Evolutionary conservation across 1,139 yeast genomes (phyloP).

Genomic region (Lodderomyces orthopsilosis): DNA sequence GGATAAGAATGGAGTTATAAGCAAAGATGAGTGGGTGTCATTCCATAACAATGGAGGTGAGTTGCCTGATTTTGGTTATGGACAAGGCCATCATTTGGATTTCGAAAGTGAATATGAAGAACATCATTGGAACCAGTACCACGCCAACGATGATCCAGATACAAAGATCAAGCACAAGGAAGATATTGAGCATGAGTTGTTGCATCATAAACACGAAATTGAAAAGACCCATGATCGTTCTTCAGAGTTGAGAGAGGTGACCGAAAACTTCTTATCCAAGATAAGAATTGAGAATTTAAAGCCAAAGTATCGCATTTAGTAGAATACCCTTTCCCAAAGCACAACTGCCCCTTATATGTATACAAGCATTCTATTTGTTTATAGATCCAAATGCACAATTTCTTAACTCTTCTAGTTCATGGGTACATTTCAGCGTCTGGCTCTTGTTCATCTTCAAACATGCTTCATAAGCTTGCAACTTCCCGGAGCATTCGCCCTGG

Average conservation of each 20-base stretch:
- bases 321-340: too few relatives aligned
- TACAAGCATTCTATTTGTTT: conserved; percentile 7
- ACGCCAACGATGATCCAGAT: conserved; percentile 78
- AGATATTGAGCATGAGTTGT: conserved; percentile 83
- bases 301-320: conserved; percentile 23
- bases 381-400: conserved; percentile 36
- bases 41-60: conserved; percentile 63
- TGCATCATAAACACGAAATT: conserved; percentile 84
- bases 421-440: conserved; percentile 36
- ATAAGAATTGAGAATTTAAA: conserved; percentile 39
- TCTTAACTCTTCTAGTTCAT: conserved; percentile 30
- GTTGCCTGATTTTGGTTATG: conserved; percentile 90
- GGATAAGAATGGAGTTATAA: conserved; percentile 62
- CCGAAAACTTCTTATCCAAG: conserved; percentile 29
- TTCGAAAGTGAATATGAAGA: conserved; percentile 91
- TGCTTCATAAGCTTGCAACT: conserved; percentile 57
- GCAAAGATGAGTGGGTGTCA: conserved; percentile 69
- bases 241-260: conserved; percentile 39
- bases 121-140: conserved; percentile 92
- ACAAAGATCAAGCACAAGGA: conserved; percentile 78
- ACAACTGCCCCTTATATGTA: neutral
- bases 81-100: conserved; percentile 96
- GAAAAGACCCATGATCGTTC: conserved; percentile 63
- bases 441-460: conserved; percentile 46
- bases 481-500: conserved; percentile 54